These are phyloP conservation scores for Scutellaria baicalensis DNA, from an alignment of 257 asterid genomes.

Conservation along the genomic window DNA sequence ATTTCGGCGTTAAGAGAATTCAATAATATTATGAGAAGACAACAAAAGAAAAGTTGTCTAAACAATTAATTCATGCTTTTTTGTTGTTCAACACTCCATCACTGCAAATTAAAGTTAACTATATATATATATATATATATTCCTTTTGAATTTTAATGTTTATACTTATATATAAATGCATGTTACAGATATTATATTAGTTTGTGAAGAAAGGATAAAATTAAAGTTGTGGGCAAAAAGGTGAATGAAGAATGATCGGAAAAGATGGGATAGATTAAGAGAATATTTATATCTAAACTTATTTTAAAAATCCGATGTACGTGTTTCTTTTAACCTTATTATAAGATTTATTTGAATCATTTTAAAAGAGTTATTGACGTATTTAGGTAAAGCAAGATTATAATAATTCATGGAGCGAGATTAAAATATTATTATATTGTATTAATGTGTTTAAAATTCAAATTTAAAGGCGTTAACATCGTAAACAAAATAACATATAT, in stretches of 20 bases:
- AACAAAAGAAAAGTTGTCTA: slow-evolving; percentile 20
- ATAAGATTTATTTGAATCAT: too few relatives aligned
- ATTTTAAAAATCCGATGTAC: too few relatives aligned
- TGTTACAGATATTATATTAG: background rate
- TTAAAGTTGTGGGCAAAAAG: background rate
- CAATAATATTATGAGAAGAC: slow-evolving; percentile 15
- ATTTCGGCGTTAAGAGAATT: slow-evolving; percentile 29
- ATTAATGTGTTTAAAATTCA: too few relatives aligned
- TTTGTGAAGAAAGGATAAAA: background rate
- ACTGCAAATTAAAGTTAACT: background rate
- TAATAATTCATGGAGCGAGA: too few relatives aligned
- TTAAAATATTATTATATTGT: too few relatives aligned
- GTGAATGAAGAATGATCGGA: slow-evolving; percentile 2
- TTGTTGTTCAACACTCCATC: slow-evolving; percentile 13
- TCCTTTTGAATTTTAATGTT: background rate
- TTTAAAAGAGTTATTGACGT: too few relatives aligned
- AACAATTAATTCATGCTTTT: background rate
- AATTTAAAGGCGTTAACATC: too few relatives aligned
- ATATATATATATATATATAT: too few relatives aligned
- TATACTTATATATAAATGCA: background rate
- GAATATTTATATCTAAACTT: background rate
- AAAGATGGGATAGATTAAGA: background rate
- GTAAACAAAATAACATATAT: too few relatives aligned
- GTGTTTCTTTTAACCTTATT: too few relatives aligned
- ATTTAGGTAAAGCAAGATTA: too few relatives aligned